Evolutionary conservation across 129 eudicot species (phyloP).

Genomic region (Erigeron canadensis): DNA sequence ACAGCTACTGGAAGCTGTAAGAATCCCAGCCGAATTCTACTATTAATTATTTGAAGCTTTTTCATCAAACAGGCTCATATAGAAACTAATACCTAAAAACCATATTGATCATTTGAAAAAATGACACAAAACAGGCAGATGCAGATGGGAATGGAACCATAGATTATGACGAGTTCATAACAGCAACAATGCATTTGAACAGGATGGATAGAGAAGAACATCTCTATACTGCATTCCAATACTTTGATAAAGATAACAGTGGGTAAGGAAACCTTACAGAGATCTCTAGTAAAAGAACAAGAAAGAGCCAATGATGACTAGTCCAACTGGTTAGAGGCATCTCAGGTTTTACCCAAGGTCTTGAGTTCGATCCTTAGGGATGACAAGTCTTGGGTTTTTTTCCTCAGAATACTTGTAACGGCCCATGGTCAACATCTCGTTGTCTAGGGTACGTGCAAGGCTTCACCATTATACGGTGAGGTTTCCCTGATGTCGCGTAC

Average conservation of each 20-base stretch:
- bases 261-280: constrained; percentile 42
- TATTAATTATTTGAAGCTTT: constrained; percentile 13
- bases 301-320: too few relatives aligned
- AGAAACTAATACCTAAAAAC: not conserved
- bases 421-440: too few relatives aligned
- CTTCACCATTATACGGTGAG: too few relatives aligned
- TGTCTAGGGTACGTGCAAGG: too few relatives aligned
- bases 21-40: constrained; percentile 12
- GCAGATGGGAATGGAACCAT: constrained; percentile 93
- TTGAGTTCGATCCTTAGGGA: too few relatives aligned
- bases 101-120: constrained; percentile 1
- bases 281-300: not conserved
- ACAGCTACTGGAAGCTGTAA: constrained; percentile 85
- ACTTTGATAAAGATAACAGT: constrained; percentile 80
- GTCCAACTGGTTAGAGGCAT: too few relatives aligned
- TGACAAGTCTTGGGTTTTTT: too few relatives aligned
- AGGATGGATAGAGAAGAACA: constrained; percentile 93
- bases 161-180: constrained; percentile 84
- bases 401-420: too few relatives aligned
- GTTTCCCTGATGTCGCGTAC: too few relatives aligned
- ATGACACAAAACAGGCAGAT: constrained; percentile 54
- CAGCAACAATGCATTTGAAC: constrained; percentile 91
- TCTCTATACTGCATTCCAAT: constrained; percentile 85
- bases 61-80: not conserved
- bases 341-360: too few relatives aligned